Evolutionary conservation across 208 protist species (phyloP), one percentile per base, ranked within the genome.

Genomic region (Trypanosoma platydactyli): DNA sequence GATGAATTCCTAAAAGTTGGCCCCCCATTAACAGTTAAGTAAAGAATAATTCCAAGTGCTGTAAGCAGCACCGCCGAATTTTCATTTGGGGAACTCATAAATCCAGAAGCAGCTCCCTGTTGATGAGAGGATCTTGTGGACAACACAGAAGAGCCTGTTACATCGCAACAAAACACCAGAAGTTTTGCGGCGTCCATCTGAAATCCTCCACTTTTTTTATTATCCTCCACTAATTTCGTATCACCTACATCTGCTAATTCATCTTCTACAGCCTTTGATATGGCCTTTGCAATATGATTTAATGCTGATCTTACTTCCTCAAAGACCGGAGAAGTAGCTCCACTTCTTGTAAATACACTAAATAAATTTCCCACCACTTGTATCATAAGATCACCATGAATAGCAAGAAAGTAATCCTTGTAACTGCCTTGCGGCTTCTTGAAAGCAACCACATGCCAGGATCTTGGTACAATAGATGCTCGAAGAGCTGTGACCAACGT

Each of bases 21-120:
- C 1, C 97, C 96, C 54, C 85, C 79, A 68, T 94, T 96, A 29
- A 94, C 84, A 16, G 97, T 75, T 27, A 97, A 73, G 59, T 89
- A 75, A 24, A 94, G 62, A 49, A 91, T 67, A 41, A 87, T 68
- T 52, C 75, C 76, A 22, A 94, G 73, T 9, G 79, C 64, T n/a
- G 80, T 80, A 29, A 79, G 62, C 11, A 73, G 71, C 20, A 70
- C 44, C 22, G 9, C 5, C 33, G 42, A 73, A 68, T 60, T 22
- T 42, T 59, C 63, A 50, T 52, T 59, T 16, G 30, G 30, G 41
- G 41, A 30, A 38, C 22, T 18, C 18, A 68, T 53, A 59, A 60
- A 38, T 13, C 51, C 52, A 30, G 22, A n/a, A 42, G 3, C 22
- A 68, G 5, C 59, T 42, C 41, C 52, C 52, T 64, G 58, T 24